Percentiles rank a stretch among this genome's conserved stretches.
Conservation (phyloP, 2,329 filamentous ascomycete genomes). For the Fusarium avenaceum region DNA sequence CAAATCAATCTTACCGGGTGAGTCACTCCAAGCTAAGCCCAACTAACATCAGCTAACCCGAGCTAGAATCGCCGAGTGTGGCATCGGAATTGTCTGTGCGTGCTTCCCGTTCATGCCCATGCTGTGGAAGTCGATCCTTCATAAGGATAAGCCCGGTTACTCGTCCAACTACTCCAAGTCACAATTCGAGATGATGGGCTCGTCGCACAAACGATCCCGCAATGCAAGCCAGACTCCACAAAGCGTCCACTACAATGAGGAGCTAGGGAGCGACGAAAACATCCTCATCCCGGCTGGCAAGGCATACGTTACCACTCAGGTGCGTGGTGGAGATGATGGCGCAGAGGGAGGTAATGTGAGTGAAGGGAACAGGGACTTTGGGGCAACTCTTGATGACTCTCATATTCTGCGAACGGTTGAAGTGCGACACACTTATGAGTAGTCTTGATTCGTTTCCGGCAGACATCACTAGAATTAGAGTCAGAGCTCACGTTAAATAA, state of each 20-base stretch:
- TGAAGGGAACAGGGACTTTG: neutral
- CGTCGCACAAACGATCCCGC: slow-evolving; percentile 13
- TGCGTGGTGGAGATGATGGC: slow-evolving; percentile 3
- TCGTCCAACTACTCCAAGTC: slow-evolving; percentile 31
- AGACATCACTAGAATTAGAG: neutral
- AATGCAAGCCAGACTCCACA: slow-evolving; percentile 1
- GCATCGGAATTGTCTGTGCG: slow-evolving; percentile 32
- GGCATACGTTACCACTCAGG: slow-evolving; percentile 18
- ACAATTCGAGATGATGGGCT: slow-evolving; percentile 36
- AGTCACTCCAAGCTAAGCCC: accelerated
- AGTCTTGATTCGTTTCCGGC: neutral
- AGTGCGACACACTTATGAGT: slow-evolving; percentile 23
- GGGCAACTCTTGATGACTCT: slow-evolving; percentile 18
- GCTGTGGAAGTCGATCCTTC: slow-evolving; percentile 37
- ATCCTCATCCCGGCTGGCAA: slow-evolving; percentile 24
- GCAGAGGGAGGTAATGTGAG: slow-evolving; percentile 1
- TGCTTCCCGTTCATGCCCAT: slow-evolving; percentile 40
- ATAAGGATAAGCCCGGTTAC: slow-evolving; percentile 33
- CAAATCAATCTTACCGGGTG: slow-evolving; percentile 37
- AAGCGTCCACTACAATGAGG: slow-evolving; percentile 15
- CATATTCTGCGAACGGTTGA: slow-evolving; percentile 30
- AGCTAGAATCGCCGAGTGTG: slow-evolving; percentile 29
- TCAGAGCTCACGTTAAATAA: neutral
- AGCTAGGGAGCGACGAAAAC: slow-evolving; percentile 29
- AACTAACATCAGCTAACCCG: neutral